Evolutionary conservation across 2,329 filamentous ascomycete species (phyloP).

Genomic region (Calonectria fujianensis): DNA sequence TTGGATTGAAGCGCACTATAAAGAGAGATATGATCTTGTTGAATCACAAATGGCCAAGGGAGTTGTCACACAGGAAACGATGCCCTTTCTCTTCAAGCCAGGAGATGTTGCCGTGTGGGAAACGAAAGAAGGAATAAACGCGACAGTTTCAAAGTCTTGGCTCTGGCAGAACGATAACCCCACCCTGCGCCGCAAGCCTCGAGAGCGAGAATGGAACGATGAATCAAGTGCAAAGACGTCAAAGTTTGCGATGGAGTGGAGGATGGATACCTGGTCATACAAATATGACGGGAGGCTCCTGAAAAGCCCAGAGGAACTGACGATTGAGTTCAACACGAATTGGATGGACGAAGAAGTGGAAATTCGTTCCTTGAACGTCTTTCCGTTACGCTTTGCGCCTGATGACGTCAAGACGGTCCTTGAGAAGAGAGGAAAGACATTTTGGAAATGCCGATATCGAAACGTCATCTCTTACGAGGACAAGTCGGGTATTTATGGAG

Average conservation of each 20-base stretch:
- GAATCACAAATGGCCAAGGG: not conserved
- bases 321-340: not conserved
- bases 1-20: constrained; percentile 26
- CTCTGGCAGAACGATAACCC: not conserved
- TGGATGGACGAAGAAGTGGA: constrained; percentile 4
- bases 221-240: not conserved
- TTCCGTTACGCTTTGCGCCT: not conserved
- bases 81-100: constrained; percentile 6
- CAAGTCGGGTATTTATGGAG: not conserved
- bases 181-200: not conserved
- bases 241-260: not conserved
- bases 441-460: constrained; percentile 31
- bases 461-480: constrained; percentile 22
- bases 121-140: not conserved
- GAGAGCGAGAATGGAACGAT: not conserved
- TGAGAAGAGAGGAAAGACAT: constrained; percentile 15
- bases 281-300: constrained; percentile 16
- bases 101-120: constrained; percentile 25
- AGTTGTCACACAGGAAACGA: constrained; percentile 12
- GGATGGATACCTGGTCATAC: not conserved
- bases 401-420: not conserved
- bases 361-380: constrained; percentile 4
- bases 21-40: not conserved
- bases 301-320: not conserved
- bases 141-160: constrained; percentile 19